These are phyloP conservation scores for Pseudopyrenochaeta lycopersici DNA, from an alignment of 2,329 filamentous ascomycete species.

Conservation along the genomic window DNA sequence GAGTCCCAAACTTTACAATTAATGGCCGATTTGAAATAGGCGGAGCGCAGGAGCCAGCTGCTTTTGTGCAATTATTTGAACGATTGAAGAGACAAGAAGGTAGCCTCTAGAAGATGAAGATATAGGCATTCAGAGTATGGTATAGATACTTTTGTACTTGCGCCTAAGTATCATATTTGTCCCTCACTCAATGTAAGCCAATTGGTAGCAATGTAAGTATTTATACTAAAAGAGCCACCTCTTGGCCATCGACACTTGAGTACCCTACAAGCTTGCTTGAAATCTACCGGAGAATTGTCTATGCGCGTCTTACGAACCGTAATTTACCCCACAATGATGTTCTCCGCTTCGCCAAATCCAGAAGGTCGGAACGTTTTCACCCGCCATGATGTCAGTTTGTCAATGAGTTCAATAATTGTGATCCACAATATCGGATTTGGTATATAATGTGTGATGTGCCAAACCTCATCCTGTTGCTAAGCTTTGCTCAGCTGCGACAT, in stretches of 20 bases:
- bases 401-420: not conserved
- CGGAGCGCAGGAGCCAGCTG: conserved; percentile 75
- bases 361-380: conserved; percentile 14
- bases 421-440: conserved; percentile 4
- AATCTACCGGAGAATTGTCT: conserved; percentile 5
- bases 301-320: not conserved
- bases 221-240: too few species aligned
- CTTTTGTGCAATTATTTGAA: conserved; percentile 73
- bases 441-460: conserved; percentile 13
- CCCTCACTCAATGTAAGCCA: too few species aligned
- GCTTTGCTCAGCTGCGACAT: not conserved
- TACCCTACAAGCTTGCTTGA: too few species aligned
- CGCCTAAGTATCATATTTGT: too few species aligned
- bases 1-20: conserved; percentile 80
- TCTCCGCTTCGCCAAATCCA: conserved; percentile 19
- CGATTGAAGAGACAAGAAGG: conserved; percentile 61
- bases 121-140: not conserved
- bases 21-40: conserved; percentile 72
- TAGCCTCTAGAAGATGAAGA: conserved; percentile 9
- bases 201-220: too few species aligned
- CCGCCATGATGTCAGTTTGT: conserved; percentile 22
- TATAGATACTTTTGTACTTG: not conserved
- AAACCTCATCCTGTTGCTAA: not conserved
- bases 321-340: conserved; percentile 17
- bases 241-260: too few species aligned